phyloP scores from a whole-genome alignment of 2,329 filamentous ascomycete species.

The Colletotrichum sp. region DNA sequence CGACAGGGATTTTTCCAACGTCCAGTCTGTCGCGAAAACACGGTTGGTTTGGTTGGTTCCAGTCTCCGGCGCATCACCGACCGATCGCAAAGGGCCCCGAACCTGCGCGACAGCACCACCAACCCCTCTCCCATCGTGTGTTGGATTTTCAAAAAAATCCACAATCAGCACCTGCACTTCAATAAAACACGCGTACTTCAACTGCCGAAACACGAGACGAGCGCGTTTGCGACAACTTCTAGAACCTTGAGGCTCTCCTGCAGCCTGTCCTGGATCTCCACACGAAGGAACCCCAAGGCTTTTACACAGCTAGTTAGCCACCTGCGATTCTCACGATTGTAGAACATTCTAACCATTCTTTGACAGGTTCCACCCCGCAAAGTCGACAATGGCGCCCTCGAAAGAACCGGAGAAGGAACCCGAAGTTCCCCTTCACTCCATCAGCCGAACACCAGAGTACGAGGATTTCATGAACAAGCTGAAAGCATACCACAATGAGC shows the following conservation, averaged over 20 bases:
- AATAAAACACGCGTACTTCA: background rate
- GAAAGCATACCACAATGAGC: slow-evolving; percentile 75
- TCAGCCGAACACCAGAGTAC: slow-evolving; percentile 73
- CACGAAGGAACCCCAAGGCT: background rate
- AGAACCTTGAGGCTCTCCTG: background rate
- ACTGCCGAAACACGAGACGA: background rate
- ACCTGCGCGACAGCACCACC: slow-evolving; percentile 8
- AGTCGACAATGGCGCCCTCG: slow-evolving; percentile 2
- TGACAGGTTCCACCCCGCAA: background rate
- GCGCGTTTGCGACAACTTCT: background rate
- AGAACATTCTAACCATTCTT: background rate
- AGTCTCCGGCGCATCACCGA: slow-evolving; percentile 6
- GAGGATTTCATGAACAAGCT: slow-evolving; percentile 79
- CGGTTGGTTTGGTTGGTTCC: background rate
- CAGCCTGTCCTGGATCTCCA: background rate
- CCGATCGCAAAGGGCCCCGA: slow-evolving; percentile 17
- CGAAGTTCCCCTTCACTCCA: slow-evolving; percentile 41
- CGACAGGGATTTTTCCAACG: slow-evolving; percentile 11
- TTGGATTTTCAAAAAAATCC: background rate
- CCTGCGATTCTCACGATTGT: background rate
- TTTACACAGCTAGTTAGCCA: background rate
- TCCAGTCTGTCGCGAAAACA: slow-evolving; percentile 16
- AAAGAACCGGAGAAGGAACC: slow-evolving; percentile 1
- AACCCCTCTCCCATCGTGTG: background rate
- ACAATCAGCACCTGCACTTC: background rate